Evolutionary conservation across 495 filamentous ascomycete species (phyloP).

Genomic region (Aspergillus sclerotioniger): DNA sequence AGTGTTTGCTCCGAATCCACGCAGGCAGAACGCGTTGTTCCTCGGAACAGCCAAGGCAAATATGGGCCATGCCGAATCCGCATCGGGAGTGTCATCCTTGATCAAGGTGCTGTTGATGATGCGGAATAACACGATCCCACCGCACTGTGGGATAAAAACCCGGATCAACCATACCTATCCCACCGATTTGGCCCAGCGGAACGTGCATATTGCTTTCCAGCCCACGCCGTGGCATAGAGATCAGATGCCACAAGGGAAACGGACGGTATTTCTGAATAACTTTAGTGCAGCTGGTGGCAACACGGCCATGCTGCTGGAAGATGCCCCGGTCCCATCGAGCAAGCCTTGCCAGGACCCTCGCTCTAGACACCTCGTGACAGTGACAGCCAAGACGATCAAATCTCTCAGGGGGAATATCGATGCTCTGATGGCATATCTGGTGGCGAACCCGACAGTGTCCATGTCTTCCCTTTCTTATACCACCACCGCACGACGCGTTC

Average conservation of each 20-base stretch:
- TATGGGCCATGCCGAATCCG: constrained; percentile 84
- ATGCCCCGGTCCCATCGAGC: constrained; percentile 39
- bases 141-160: constrained; percentile 80
- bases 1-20: constrained; percentile 68
- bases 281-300: constrained; percentile 60
- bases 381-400: constrained; percentile 50
- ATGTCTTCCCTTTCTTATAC: constrained; percentile 60
- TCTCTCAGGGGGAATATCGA: constrained; percentile 55
- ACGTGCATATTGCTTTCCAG: constrained; percentile 64
- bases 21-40: constrained; percentile 69
- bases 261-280: constrained; percentile 67
- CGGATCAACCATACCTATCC: constrained; percentile 79
- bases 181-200: constrained; percentile 66
- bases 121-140: constrained; percentile 75
- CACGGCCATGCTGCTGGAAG: constrained; percentile 51
- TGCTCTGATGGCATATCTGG: constrained; percentile 48
- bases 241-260: constrained; percentile 52
- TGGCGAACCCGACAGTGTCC: constrained; percentile 27
- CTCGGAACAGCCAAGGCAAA: constrained; percentile 86
- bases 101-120: constrained; percentile 88
- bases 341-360: constrained; percentile 50
- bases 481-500: constrained; percentile 72
- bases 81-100: constrained; percentile 76
- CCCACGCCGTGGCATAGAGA: constrained; percentile 55
- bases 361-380: constrained; percentile 44